Evolutionary conservation across 2,329 filamentous ascomycete genomes (phyloP), one percentile per base, ranked within the genome.

Genomic region (Sporothrix euskadiensis): DNA sequence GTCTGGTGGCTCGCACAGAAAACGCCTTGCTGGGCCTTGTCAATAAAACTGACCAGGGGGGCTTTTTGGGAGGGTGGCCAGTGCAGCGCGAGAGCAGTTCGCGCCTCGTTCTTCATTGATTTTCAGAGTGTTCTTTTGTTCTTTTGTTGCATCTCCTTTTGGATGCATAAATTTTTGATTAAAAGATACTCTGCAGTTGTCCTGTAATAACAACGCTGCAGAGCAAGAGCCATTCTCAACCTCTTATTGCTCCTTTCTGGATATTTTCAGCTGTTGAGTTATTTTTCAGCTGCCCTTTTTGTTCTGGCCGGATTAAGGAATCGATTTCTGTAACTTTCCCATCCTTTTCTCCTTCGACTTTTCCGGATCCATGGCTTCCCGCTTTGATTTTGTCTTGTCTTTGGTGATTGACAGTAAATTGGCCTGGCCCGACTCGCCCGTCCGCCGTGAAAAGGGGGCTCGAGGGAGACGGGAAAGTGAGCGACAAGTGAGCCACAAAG

Each of bases 81-180:
- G 47, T 54, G 66, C 44, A 39, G 35, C 12, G 26, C 56, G 30
- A 59, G 14, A 26, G 7, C 47, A 39, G 66, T 32, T 69, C 16
- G 65, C 26, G 41, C 63, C n/a, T 32, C 63, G 14, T 49, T 47
- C 19, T 47, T 41, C 2, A 9, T 19, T 41, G 22, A 4, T 59
- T 16, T 26, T 22, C 41, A 5, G 3, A n/a, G 7, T 52, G 9
- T 39, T 7, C 39, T 69, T 54, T 54, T 52, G 9, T 39, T 7
- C 39, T 69, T 54, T 54, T 54, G 47, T n/a, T 39, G 66, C 47
- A 39, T 69, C 47, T 69, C 66, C 63, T 68, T 68, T 68, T 52
- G 41, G 26, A 52, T 68, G 63, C 63, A 68, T 49, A 52, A 35
- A n/a, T 35, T 19, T 68, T 68, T 68, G 41, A 68, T 68, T 68